Percentiles rank a stretch among this genome's conserved stretches.
Conservation (phyloP, 2,329 filamentous ascomycete genomes). For the Aspergillus sp. region DNA sequence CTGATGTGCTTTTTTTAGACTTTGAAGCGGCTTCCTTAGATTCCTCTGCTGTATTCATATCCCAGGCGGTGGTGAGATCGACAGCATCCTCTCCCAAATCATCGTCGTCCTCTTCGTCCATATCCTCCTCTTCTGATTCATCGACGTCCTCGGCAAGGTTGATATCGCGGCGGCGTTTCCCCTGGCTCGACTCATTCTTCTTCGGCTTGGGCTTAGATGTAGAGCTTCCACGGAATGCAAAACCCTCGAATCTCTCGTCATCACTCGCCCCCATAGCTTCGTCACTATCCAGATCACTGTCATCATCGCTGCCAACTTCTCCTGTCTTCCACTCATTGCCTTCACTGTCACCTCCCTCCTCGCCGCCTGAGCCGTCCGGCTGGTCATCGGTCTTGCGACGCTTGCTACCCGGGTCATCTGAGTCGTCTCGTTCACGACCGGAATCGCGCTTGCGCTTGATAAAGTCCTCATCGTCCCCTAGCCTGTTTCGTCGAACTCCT, state of each 20-base stretch:
- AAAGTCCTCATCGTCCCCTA: slow-evolving; percentile 48
- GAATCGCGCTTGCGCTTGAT: slow-evolving; percentile 28
- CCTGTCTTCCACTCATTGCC: slow-evolving; percentile 80
- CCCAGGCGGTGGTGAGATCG: slow-evolving; percentile 53
- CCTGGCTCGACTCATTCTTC: slow-evolving; percentile 7
- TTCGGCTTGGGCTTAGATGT: slow-evolving; percentile 29
- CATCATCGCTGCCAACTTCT: slow-evolving; percentile 55
- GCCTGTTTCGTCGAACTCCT: slow-evolving; percentile 47
- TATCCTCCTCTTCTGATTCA: slow-evolving; percentile 32
- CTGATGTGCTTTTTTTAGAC: slow-evolving; percentile 18
- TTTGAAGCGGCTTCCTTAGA: slow-evolving; percentile 21
- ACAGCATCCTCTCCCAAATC: slow-evolving; percentile 56
- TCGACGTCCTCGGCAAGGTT: slow-evolving; percentile 44
- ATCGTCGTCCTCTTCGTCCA: slow-evolving; percentile 43
- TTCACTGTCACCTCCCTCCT: slow-evolving; percentile 73
- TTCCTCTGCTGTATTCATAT: slow-evolving; percentile 39
- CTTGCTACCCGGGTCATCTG: slow-evolving; percentile 35
- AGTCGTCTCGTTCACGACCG: slow-evolving; percentile 35
- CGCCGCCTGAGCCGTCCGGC: slow-evolving; percentile 43
- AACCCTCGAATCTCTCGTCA: slow-evolving; percentile 73
- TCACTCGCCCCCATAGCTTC: slow-evolving; percentile 86
- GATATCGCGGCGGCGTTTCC: slow-evolving; percentile 28
- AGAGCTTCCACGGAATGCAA: slow-evolving; percentile 56
- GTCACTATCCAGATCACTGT: slow-evolving; percentile 61
- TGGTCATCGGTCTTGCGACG: slow-evolving; percentile 28